Percentiles rank a stretch among this genome's conserved stretches.
phyloP scores from a whole-genome alignment of 2,329 filamentous ascomycete genomes.

The Sclerotiophoma versabilis region DNA sequence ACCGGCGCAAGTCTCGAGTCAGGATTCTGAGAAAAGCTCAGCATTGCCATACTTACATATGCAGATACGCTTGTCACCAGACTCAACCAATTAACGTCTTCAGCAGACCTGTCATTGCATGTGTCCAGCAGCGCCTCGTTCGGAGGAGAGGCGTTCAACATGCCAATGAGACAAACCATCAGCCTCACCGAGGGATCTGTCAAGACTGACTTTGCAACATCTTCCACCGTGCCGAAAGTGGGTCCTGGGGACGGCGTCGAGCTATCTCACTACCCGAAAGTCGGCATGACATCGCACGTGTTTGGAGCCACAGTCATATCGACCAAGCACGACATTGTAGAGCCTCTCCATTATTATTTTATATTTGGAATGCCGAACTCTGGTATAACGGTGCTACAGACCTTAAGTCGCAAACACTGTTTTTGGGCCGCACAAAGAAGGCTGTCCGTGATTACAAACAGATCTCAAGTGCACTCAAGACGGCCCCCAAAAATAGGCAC shows the following conservation, averaged over 20 bases:
- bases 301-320: constrained; percentile 2
- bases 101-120: background rate
- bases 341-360: constrained; percentile 1
- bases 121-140: constrained; percentile 6
- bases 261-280: background rate
- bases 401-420: constrained; percentile 4
- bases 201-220: background rate
- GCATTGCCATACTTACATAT: constrained; percentile 1
- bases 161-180: background rate
- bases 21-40: background rate
- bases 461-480: constrained; percentile 2
- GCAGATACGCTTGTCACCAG: background rate
- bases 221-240: constrained; percentile 4
- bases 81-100: constrained; percentile 1
- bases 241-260: background rate
- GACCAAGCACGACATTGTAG: background rate
- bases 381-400: constrained; percentile 1
- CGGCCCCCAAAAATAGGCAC: constrained; percentile 39
- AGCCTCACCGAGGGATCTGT: background rate
- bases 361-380: constrained; percentile 7
- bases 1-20: constrained; percentile 4
- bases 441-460: constrained; percentile 3
- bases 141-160: background rate
- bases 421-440: constrained; percentile 8
- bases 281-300: constrained; percentile 1